Conservation (phyloP, 495 filamentous ascomycete species). For the Ramalina peruviana region DNA sequence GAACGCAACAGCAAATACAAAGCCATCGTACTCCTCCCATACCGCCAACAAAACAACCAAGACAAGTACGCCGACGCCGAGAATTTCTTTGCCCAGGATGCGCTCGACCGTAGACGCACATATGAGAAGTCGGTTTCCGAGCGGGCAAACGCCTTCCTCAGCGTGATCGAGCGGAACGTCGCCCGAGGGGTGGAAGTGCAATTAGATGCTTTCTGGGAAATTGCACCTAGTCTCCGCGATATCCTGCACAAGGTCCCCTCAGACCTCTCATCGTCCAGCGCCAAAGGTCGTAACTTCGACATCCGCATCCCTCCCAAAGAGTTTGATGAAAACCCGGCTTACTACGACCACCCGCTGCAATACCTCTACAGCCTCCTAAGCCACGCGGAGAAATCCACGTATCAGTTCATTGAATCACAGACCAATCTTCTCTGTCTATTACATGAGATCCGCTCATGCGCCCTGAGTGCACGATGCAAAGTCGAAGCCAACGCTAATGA, state of each 20-base stretch:
- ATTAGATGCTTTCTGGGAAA: constrained; percentile 92
- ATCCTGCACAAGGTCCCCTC: constrained; percentile 65
- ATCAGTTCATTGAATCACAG: constrained; percentile 93
- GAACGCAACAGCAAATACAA: constrained; percentile 79
- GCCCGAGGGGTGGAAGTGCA: constrained; percentile 80
- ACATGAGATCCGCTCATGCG: constrained; percentile 79
- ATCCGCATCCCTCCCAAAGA: constrained; percentile 60
- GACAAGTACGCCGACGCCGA: constrained; percentile 64
- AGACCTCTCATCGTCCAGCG: constrained; percentile 21
- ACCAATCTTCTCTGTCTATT: constrained; percentile 83
- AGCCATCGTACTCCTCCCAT: constrained; percentile 65
- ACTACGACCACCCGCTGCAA: constrained; percentile 64
- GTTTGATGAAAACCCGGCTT: constrained; percentile 72
- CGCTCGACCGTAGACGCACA: constrained; percentile 46
- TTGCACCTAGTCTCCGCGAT: constrained; percentile 65
- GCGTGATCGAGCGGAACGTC: constrained; percentile 73
- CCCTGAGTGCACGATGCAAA: constrained; percentile 44
- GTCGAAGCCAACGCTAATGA: constrained; percentile 32
- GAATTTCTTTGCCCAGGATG: constrained; percentile 70
- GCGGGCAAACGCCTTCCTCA: constrained; percentile 64
- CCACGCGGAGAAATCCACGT: constrained; percentile 80
- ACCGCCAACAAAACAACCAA: constrained; percentile 51
- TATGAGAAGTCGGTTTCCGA: constrained; percentile 52
- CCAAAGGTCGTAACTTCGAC: constrained; percentile 32
- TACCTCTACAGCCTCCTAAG: constrained; percentile 73